phyloP scores from a whole-genome alignment of 2,329 filamentous ascomycete species.

The Cryphonectria parasitica region DNA sequence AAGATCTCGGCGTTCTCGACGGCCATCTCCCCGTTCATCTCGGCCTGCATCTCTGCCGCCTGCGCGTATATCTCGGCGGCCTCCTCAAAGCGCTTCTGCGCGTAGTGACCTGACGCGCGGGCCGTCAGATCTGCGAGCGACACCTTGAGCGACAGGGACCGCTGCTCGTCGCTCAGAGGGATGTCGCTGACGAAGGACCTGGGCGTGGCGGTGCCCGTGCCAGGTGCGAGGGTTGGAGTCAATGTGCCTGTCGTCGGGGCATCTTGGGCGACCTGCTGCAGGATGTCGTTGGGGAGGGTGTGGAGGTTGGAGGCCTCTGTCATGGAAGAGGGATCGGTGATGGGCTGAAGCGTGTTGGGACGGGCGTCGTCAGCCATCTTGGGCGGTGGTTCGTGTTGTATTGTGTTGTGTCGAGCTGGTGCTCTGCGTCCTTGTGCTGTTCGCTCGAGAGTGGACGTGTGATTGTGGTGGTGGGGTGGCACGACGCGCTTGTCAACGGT shows the following conservation, averaged over 20 bases:
- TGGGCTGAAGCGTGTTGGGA: conserved; percentile 19
- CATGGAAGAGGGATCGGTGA: conserved; percentile 7
- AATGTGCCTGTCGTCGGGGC: conserved; percentile 18
- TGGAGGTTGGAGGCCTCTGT: background rate
- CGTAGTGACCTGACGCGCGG: conserved; percentile 82
- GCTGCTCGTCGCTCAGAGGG: conserved; percentile 40
- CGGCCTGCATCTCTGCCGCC: conserved; percentile 86
- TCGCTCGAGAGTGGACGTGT: background rate
- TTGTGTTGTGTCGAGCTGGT: background rate
- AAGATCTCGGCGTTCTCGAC: conserved; percentile 91
- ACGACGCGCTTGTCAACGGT: background rate
- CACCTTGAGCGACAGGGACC: conserved; percentile 51
- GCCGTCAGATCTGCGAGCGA: conserved; percentile 78
- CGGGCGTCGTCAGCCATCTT: conserved; percentile 29
- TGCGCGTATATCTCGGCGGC: conserved; percentile 87
- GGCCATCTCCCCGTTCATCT: conserved; percentile 89
- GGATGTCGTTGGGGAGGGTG: conserved; percentile 17
- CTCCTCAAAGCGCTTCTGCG: conserved; percentile 83
- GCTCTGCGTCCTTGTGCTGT: background rate
- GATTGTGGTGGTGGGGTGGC: background rate
- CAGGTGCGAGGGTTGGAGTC: conserved; percentile 29
- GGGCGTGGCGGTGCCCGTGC: conserved; percentile 37
- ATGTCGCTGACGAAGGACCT: conserved; percentile 33
- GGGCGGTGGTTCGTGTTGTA: background rate
- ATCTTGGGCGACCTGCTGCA: background rate